These are phyloP conservation scores for Aspergillus baeticus DNA, from an alignment of 495 filamentous ascomycete species.

Conservation along the genomic window DNA sequence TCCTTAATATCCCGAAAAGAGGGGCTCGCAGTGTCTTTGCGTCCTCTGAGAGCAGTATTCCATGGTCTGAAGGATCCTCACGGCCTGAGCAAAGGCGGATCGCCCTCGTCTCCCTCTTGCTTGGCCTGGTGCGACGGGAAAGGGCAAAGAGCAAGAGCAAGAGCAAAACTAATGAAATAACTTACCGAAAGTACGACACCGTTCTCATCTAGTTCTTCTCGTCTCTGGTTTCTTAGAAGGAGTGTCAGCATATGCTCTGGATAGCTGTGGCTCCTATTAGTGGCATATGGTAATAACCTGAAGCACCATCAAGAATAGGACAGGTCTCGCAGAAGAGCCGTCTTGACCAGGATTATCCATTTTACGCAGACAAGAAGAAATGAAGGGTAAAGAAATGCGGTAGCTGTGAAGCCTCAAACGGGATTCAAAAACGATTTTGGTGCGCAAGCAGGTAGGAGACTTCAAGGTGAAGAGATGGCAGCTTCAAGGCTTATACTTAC, in stretches of 20 bases:
- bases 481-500: constrained; percentile 1
- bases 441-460: background rate
- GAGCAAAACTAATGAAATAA: background rate
- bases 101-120: constrained; percentile 4
- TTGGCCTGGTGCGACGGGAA: background rate
- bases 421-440: background rate
- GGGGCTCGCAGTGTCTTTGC: background rate
- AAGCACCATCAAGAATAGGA: background rate
- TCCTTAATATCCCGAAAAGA: background rate
- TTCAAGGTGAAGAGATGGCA: background rate
- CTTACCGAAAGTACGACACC: background rate
- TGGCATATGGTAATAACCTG: background rate
- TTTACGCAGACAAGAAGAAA: background rate
- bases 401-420: background rate
- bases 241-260: background rate
- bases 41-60: background rate
- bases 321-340: background rate
- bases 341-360: background rate
- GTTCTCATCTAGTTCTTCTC: background rate
- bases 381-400: background rate
- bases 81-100: background rate
- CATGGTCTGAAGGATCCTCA: background rate
- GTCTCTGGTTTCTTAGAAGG: background rate
- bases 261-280: background rate
- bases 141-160: background rate